Evolutionary conservation across 108 stramenopile species (phyloP).

Genomic region (Pseudonitzschia multiseries): DNA sequence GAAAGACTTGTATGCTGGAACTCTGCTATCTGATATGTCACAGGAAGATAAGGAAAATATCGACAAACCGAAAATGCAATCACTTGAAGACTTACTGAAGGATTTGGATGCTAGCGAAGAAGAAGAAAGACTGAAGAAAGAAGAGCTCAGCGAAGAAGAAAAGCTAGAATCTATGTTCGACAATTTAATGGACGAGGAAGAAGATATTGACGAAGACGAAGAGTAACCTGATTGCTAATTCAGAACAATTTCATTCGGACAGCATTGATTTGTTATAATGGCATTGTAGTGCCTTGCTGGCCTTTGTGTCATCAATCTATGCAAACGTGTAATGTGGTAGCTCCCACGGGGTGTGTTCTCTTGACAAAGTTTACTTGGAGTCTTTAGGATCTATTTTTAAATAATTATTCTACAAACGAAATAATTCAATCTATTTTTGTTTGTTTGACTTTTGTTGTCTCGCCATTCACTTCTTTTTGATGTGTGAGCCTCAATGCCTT

Average conservation of each 20-base stretch:
- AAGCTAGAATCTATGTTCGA: constrained; percentile 71
- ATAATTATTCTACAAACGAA: not conserved
- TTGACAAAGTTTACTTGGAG: too few species aligned
- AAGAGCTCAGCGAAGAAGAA: constrained; percentile 75
- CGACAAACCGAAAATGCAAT: constrained; percentile 95
- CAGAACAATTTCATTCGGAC: not conserved
- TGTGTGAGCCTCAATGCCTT: constrained; percentile 29
- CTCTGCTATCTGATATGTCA: constrained; percentile 93
- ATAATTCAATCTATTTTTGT: not conserved
- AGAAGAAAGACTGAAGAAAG: constrained; percentile 73
- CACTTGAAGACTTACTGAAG: constrained; percentile 93
- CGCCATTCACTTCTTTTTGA: not conserved
- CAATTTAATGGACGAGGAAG: constrained; percentile 75
- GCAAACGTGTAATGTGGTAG: too few species aligned
- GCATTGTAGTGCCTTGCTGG: too few species aligned
- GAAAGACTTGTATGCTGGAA: constrained; percentile 97
- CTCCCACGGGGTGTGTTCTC: too few species aligned
- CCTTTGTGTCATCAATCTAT: too few species aligned
- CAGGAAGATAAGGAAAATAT: constrained; percentile 96
- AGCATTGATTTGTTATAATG: too few species aligned
- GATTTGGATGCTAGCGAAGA: constrained; percentile 68
- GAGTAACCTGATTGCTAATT: constrained; percentile 35
- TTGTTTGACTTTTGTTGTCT: not conserved
- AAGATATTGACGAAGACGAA: constrained; percentile 57
- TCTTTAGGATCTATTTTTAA: too few species aligned